Base-by-base conservation (phyloP, 352 stramenopile species). In the Pythium graminicola region DNA sequence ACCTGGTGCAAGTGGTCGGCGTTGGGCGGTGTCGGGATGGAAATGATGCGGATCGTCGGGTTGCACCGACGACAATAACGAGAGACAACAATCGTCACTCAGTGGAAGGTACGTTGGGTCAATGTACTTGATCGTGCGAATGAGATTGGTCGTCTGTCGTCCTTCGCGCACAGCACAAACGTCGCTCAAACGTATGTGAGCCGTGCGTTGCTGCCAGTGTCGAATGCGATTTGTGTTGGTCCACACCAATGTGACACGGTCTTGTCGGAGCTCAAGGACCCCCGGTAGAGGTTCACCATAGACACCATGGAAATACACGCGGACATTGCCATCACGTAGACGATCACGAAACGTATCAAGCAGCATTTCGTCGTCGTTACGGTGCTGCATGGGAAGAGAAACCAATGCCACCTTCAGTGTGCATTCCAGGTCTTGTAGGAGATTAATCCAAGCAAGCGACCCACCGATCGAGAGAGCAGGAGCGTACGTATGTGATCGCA, bases 91-190 rank as follows among this genome's bases (percentile, higher is more conserved):
- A n/a, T 86, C 74, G 54, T 92, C 81, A 44, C 59, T 89, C 5
- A 52, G 54, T 0, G 78, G 70, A 10, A 90, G 57, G 8, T 69
- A 60, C 0, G 75, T 60, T 3, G 61, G 50, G 6, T 57, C 46
- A 16, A 93, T 41, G 50, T 88, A 93, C 60, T 93, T 93, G 56
- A 87, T 84, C 3, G 82, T 93, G 36, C 82, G 72, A 35, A 91
- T 70, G 44, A 93, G 81, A 24, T 86, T 93, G 6, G 74, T 83
- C 13, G 74, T 89, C 47, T 93, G 82, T 0, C 80, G 70, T 11
- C 82, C 82, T 6, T 73, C 71, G 13, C 80, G 68, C 32, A 93
- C 73, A 29, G 67, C 76, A 39, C 64, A 65, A 5, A 88, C 73
- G n/a, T 84, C 70, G 7, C 56, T 68, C 1, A 89, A 35, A 6